A percentile compares a stretch with the other conserved stretches of the same genome.
phyloP scores from a whole-genome alignment of 1,139 yeast genomes.

The Pichia sp. region DNA sequence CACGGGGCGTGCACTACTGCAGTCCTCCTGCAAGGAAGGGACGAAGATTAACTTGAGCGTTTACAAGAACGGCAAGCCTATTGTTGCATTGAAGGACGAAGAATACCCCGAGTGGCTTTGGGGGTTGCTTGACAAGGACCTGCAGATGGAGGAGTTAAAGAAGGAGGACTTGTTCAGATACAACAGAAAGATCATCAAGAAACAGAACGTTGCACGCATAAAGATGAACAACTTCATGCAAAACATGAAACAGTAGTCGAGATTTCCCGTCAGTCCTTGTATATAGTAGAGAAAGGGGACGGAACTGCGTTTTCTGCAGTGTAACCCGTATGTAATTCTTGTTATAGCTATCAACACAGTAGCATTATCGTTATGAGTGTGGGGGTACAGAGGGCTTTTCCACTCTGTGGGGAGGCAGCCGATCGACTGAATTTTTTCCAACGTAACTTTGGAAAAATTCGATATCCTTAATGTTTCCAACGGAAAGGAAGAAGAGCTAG shows the following conservation, averaged over 20 bases:
- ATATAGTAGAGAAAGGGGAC: neutral
- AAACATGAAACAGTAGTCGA: slow-evolving; percentile 2
- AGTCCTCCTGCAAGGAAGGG: slow-evolving; percentile 64
- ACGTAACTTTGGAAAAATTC: no score
- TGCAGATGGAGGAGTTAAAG: slow-evolving; percentile 50
- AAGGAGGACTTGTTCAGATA: slow-evolving; percentile 56
- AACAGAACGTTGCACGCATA: slow-evolving; percentile 63
- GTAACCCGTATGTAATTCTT: neutral
- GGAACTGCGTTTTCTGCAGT: no score
- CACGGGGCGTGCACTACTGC: slow-evolving; percentile 23
- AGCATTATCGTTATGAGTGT: neutral
- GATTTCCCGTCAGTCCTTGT: neutral
- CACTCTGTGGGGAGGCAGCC: neutral
- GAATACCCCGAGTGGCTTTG: slow-evolving; percentile 97
- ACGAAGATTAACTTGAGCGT: slow-evolving; percentile 75
- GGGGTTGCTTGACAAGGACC: slow-evolving; percentile 69
- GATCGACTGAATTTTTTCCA: neutral
- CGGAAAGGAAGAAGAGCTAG: neutral
- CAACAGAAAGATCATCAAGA: slow-evolving; percentile 67
- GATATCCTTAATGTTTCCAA: neutral
- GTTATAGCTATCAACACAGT: neutral
- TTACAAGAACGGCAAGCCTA: slow-evolving; percentile 75
- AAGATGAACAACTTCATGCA: slow-evolving; percentile 75
- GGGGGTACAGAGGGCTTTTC: no score
- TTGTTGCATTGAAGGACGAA: slow-evolving; percentile 81